phyloP scores from a whole-genome alignment of 495 filamentous ascomycete species.

The Zalerion maritima region DNA sequence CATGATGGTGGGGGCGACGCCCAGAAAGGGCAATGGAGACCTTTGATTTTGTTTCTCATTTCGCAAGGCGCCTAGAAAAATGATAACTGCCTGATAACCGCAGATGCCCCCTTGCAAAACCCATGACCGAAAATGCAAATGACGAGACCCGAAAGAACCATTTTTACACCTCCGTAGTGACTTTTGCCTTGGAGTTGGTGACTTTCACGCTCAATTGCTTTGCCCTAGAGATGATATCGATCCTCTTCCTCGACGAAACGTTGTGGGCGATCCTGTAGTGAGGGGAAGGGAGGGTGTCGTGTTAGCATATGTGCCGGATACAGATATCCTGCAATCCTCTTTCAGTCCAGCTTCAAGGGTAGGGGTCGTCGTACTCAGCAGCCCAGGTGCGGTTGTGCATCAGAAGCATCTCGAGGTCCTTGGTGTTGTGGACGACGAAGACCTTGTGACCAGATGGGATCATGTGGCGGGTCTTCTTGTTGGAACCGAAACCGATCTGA shows the following conservation, averaged over 20 bases:
- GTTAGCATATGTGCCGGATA: no score
- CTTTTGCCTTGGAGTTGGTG: conserved; percentile 95
- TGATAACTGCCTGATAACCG: no score
- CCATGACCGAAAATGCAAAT: no score
- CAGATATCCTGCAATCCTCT: no score
- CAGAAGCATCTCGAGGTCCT: conserved; percentile 90
- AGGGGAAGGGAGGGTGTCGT: no score
- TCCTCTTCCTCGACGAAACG: conserved; percentile 94
- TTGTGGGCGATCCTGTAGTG: conserved; percentile 81
- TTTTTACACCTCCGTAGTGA: conserved; percentile 85
- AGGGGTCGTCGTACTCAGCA: conserved; percentile 63
- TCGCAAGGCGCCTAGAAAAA: no score
- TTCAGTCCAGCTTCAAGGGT: no score
- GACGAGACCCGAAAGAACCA: no score
- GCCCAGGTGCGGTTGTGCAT: conserved; percentile 99
- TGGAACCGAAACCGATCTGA: conserved; percentile 93
- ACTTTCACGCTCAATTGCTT: conserved; percentile 98
- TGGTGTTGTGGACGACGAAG: conserved; percentile 92
- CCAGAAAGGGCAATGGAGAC: no score
- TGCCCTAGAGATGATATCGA: conserved; percentile 89
- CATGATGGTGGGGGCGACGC: no score
- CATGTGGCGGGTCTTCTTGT: conserved; percentile 97
- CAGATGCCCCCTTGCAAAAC: no score
- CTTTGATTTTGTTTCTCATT: no score
- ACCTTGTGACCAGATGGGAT: conserved; percentile 99